phyloP scores from a whole-genome alignment of 306 rosid genomes.

The Lathyrus tuberosus region DNA sequence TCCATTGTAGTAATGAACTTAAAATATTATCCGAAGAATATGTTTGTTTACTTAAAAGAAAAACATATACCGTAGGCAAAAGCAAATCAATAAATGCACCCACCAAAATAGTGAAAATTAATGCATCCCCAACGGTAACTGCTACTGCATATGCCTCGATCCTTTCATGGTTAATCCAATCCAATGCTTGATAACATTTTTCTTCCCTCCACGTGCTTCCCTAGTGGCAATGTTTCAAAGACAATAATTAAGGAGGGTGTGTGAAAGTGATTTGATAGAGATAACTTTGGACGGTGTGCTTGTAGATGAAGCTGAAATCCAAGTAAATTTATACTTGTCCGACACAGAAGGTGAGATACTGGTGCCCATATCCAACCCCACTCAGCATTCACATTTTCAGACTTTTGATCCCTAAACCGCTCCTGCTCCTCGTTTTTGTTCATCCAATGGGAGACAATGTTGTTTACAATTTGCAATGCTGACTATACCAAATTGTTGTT shows the following conservation, averaged over 20 bases:
- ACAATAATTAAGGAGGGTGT: conserved; percentile 1
- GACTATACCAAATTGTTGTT: conserved; percentile 37
- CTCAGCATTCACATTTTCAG: neutral
- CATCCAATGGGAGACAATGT: conserved; percentile 39
- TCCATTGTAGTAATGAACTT: too few relatives aligned
- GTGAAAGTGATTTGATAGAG: neutral
- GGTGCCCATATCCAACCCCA: neutral
- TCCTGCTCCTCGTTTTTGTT: conserved; percentile 36
- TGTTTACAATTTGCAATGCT: conserved; percentile 13
- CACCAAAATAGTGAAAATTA: neutral
- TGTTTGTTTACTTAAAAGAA: too few relatives aligned
- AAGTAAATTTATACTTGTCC: conserved; percentile 26
- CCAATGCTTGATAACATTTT: neutral
- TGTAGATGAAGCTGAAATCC: neutral
- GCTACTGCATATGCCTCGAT: neutral
- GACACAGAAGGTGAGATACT: neutral
- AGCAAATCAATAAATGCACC: neutral
- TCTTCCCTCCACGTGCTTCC: conserved; percentile 1
- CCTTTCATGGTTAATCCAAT: neutral
- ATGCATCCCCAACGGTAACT: neutral
- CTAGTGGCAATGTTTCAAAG: neutral
- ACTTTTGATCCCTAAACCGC: conserved; percentile 26
- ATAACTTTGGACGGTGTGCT: neutral
- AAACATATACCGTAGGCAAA: neutral
- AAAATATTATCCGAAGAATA: too few relatives aligned